Percentiles rank a stretch among this genome's conserved stretches.
These are phyloP conservation scores for Cryptococcus sp. DNA, from an alignment of 1,284 basidiomycete species.

Conservation along the genomic window DNA sequence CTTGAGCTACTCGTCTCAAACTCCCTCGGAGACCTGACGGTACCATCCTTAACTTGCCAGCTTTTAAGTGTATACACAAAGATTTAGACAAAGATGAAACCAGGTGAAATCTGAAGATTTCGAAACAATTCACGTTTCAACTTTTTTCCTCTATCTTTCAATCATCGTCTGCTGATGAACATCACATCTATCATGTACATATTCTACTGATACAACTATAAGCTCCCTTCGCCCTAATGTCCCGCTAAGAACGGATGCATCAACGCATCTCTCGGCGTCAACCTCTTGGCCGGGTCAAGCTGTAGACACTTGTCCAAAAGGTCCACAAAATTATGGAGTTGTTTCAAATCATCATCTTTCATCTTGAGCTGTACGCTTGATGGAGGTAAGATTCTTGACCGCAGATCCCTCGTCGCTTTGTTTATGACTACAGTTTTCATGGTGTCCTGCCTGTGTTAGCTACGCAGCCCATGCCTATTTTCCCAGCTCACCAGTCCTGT, in stretches of 20 bases:
- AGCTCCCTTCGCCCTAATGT: not conserved
- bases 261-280: slow-evolving; percentile 82
- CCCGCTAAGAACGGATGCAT: slow-evolving; percentile 71
- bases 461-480: slow-evolving; percentile 2
- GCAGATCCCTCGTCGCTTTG: slow-evolving; percentile 77
- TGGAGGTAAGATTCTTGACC: slow-evolving; percentile 74
- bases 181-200: not conserved
- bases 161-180: not conserved
- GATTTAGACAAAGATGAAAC: too few relatives aligned
- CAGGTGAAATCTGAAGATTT: too few relatives aligned
- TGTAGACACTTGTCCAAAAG: slow-evolving; percentile 85
- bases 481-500: slow-evolving; percentile 67
- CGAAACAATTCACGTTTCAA: too few relatives aligned
- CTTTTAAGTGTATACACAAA: too few relatives aligned
- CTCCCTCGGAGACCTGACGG: not conserved
- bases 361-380: slow-evolving; percentile 63
- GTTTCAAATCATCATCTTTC: slow-evolving; percentile 81
- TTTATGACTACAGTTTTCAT: slow-evolving; percentile 74
- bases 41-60: not conserved
- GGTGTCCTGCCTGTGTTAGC: slow-evolving; percentile 57
- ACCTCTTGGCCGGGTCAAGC: slow-evolving; percentile 81
- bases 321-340: slow-evolving; percentile 81
- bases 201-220: too few relatives aligned
- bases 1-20: not conserved
- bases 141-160: too few relatives aligned